Base-by-base conservation (phyloP, 2,329 filamentous ascomycete species). In the Fusarium abutilonis region DNA sequence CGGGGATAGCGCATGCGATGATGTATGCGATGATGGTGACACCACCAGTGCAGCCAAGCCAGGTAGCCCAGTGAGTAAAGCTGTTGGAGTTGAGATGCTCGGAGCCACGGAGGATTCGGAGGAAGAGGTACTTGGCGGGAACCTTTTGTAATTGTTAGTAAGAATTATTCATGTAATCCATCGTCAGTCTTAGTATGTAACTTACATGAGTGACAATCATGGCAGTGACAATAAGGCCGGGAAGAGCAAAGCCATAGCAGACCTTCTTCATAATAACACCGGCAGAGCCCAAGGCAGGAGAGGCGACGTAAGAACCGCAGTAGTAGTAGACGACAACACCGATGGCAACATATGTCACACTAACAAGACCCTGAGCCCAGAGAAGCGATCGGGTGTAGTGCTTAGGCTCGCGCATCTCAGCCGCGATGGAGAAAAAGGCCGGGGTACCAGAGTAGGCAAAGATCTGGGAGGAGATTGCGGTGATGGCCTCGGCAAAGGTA, bases 251-350 rank as follows among this genome's bases (percentile, higher is more conserved):
- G 9, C 79, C 80, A 51, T 82, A 82, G 44, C 72, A 73, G 14
- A 81, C 68, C 60, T 77, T 81, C 72, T 82, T 82, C 49, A 80
- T 71, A 0, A 67, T 43, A 0, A 34, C 3, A 1, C 80, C 80
- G 1, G 79, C 80, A 28, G 78, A 80, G 2, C 79, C 80, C 6
- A 83, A 73, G 2, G 79, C 79, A 1, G 80, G 80, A 0, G 79
- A 81, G 1, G 79, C 75, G 4, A 83, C 77, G 46, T 75, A 79
- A 0, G 76, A 77, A 1, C 80, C 80, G 56, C 78, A 80, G 62
- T 70, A 82, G 56, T 76, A 76, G 68, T 82, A 82, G 3, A 82
- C 75, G 0, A 81, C 75, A 4, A 73, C 59, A 9, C 70, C 69
- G 7, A 79, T 72, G 9, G 70, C 51, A 14, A 72, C 36, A 44